These are phyloP conservation scores for Daldinia sp. DNA, from an alignment of 2,329 filamentous ascomycete species.

Conservation along the genomic window DNA sequence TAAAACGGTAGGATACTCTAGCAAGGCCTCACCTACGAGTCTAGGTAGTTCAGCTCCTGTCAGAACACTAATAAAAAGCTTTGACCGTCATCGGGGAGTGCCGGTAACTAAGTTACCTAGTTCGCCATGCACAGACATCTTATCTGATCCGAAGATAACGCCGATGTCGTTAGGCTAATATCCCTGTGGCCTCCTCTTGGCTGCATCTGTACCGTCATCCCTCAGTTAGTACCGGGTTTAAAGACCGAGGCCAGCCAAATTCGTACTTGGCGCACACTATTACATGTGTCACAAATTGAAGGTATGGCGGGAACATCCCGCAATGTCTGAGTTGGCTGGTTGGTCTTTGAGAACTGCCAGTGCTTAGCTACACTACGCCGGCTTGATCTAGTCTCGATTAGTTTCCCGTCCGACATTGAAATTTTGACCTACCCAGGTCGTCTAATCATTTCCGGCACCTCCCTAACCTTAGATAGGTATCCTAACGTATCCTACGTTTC, in stretches of 20 bases:
- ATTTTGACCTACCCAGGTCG: background rate
- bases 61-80: background rate
- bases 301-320: constrained; percentile 7
- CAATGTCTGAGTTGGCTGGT: constrained; percentile 4
- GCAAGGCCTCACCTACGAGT: too few relatives aligned
- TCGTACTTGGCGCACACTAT: constrained; percentile 3
- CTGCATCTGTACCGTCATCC: constrained; percentile 35
- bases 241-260: constrained; percentile 9
- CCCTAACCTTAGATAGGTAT: too few relatives aligned
- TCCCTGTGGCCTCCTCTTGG: constrained; percentile 28
- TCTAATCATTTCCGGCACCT: constrained; percentile 3
- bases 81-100: constrained; percentile 31
- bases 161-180: constrained; percentile 52
- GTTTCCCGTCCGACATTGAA: constrained; percentile 7
- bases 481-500: too few relatives aligned
- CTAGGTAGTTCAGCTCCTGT: too few relatives aligned
- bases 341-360: constrained; percentile 8
- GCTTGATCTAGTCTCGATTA: background rate
- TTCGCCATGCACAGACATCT: constrained; percentile 50
- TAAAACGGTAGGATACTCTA: too few relatives aligned
- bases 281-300: background rate
- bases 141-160: constrained; percentile 64
- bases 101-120: constrained; percentile 12
- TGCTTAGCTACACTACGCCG: background rate
- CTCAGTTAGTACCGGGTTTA: constrained; percentile 7